phyloP scores from a whole-genome alignment of 1,139 yeast genomes.

The Williopsis jadinii region DNA sequence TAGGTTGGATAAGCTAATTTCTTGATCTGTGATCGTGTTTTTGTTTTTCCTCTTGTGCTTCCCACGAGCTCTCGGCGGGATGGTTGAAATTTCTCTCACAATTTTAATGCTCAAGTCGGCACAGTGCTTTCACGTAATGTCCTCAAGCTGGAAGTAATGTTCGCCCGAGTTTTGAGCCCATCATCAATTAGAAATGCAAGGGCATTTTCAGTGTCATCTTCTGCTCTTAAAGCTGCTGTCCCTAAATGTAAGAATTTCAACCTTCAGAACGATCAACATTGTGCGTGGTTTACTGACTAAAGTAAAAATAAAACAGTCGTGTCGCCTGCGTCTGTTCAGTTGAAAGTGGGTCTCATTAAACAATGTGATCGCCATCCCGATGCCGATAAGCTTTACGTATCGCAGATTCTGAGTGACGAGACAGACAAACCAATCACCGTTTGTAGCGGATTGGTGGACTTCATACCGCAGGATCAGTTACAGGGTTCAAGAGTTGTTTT shows the following conservation, averaged over 20 bases:
- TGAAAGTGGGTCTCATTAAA: slow-evolving; percentile 41
- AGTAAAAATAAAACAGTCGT: slow-evolving; percentile 1
- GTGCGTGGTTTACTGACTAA: neutral
- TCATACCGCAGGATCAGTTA: slow-evolving; percentile 41
- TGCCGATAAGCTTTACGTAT: slow-evolving; percentile 50
- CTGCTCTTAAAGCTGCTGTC: neutral
- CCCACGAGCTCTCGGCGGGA: too few relatives aligned
- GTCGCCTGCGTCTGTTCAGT: slow-evolving; percentile 21
- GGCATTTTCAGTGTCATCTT: neutral
- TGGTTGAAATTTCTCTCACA: too few relatives aligned
- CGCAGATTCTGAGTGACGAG: slow-evolving; percentile 28
- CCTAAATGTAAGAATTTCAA: too few relatives aligned
- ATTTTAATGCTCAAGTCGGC: too few relatives aligned
- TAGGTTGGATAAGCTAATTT: too few relatives aligned
- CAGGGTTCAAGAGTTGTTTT: slow-evolving; percentile 43
- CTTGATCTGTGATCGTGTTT: too few relatives aligned
- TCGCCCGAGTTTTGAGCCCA: neutral
- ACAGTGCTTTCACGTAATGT: neutral
- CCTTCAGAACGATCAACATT: too few relatives aligned
- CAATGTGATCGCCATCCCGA: slow-evolving; percentile 39
- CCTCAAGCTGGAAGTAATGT: neutral
- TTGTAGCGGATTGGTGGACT: slow-evolving; percentile 53
- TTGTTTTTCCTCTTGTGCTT: too few relatives aligned
- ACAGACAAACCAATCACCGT: slow-evolving; percentile 32
- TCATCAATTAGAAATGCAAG: neutral